phyloP scores from a whole-genome alignment of 371 early-diverging fungal species.

The Rhizopus stolonifer region DNA sequence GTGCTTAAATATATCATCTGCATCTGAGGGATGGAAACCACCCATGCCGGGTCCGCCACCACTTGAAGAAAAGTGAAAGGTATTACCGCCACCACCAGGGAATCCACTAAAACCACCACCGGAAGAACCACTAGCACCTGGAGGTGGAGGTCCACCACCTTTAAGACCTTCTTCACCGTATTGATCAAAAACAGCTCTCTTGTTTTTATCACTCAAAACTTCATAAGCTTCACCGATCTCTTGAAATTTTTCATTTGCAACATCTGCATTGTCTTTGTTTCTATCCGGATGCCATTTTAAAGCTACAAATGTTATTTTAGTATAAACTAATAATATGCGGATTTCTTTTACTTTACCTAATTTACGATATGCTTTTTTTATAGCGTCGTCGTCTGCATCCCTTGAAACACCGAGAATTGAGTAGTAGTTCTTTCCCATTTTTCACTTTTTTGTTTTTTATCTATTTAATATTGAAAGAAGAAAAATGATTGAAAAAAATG shows the following conservation, averaged over 20 bases:
- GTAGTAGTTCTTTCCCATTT: slow-evolving; percentile 92
- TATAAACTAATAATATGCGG: not conserved
- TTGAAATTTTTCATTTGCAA: slow-evolving; percentile 31
- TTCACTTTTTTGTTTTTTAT: not conserved
- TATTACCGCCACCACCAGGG: slow-evolving; percentile 37
- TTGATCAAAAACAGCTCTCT: slow-evolving; percentile 85
- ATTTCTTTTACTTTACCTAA: slow-evolving; percentile 34
- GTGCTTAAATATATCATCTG: slow-evolving; percentile 89
- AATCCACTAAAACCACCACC: slow-evolving; percentile 27
- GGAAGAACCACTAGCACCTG: slow-evolving; percentile 12
- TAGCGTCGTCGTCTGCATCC: slow-evolving; percentile 79
- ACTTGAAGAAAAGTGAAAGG: slow-evolving; percentile 37
- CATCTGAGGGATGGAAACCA: slow-evolving; percentile 74
- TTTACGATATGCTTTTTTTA: slow-evolving; percentile 94
- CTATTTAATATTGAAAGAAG: slow-evolving; percentile 6
- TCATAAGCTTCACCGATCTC: slow-evolving; percentile 95
- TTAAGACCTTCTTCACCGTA: slow-evolving; percentile 92
- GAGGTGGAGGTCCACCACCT: slow-evolving; percentile 43
- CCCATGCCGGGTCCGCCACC: slow-evolving; percentile 48
- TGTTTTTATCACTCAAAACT: slow-evolving; percentile 91
- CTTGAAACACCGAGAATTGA: slow-evolving; percentile 75
- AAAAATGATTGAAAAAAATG: not conserved
- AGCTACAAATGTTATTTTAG: slow-evolving; percentile 21
- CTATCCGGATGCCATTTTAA: slow-evolving; percentile 55
- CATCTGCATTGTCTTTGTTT: slow-evolving; percentile 42